Percentiles rank a stretch among this genome's conserved stretches.
These are phyloP conservation scores for Plectosphaerella plurivora DNA, from an alignment of 2,329 filamentous ascomycete species.

Conservation along the genomic window DNA sequence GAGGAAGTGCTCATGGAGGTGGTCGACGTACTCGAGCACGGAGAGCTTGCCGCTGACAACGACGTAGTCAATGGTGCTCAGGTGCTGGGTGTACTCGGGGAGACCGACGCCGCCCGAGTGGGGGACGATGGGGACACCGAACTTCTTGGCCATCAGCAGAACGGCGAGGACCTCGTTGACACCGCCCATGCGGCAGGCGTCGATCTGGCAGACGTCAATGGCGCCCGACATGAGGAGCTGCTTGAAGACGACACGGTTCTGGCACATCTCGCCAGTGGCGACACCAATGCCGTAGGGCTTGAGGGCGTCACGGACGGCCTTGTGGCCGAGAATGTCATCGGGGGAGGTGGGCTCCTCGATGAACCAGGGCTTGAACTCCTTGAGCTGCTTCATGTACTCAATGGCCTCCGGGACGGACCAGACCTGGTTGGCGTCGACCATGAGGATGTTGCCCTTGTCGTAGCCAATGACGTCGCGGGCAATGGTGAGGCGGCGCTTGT, in stretches of 20 bases:
- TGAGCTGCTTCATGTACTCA: conserved; percentile 76
- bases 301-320: conserved; percentile 76
- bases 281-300: conserved; percentile 73
- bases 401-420: conserved; percentile 91
- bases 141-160: conserved; percentile 77
- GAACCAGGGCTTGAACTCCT: conserved; percentile 85
- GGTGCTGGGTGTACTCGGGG: conserved; percentile 89
- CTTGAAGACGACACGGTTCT: conserved; percentile 93
- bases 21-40: conserved; percentile 87
- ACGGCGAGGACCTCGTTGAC: conserved; percentile 93
- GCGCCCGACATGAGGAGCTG: conserved; percentile 76
- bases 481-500: conserved; percentile 66
- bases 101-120: conserved; percentile 87
- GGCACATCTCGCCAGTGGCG: conserved; percentile 91
- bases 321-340: conserved; percentile 86
- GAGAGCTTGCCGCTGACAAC: conserved; percentile 76
- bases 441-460: conserved; percentile 77
- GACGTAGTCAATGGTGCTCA: conserved; percentile 91
- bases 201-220: conserved; percentile 85
- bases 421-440: conserved; percentile 92
- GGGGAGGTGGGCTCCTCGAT: conserved; percentile 92
- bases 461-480: conserved; percentile 77
- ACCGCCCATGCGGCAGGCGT: conserved; percentile 83
- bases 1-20: conserved; percentile 89
- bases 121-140: conserved; percentile 76